These are phyloP conservation scores for Leptodontidium sp. DNA, from an alignment of 2,329 filamentous ascomycete species.

Conservation along the genomic window DNA sequence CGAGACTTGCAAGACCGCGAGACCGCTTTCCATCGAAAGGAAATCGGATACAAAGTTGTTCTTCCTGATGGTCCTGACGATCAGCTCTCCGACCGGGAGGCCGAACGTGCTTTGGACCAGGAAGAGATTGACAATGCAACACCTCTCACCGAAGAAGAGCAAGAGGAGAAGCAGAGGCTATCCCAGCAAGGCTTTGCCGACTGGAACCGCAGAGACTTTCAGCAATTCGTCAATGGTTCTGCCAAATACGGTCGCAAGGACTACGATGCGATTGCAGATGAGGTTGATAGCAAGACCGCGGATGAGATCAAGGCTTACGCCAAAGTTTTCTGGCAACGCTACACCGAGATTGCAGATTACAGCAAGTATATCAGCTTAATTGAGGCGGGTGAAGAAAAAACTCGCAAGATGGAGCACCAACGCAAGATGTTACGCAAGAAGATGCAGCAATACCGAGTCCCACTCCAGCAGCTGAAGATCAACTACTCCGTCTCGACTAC, in stretches of 20 bases:
- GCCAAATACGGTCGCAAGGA: slow-evolving; percentile 90
- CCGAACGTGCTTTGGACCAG: slow-evolving; percentile 87
- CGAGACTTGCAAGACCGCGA: slow-evolving; percentile 94
- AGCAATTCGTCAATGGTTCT: slow-evolving; percentile 96
- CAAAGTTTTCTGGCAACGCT: slow-evolving; percentile 95
- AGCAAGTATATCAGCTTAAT: slow-evolving; percentile 88
- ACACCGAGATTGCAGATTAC: slow-evolving; percentile 89
- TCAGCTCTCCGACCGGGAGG: slow-evolving; percentile 84
- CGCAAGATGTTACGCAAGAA: slow-evolving; percentile 94
- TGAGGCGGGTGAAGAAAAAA: slow-evolving; percentile 90
- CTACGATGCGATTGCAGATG: slow-evolving; percentile 83
- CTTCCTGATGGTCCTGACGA: slow-evolving; percentile 89
- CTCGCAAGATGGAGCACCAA: slow-evolving; percentile 88
- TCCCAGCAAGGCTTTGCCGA: slow-evolving; percentile 87
- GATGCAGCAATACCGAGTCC: slow-evolving; percentile 95
- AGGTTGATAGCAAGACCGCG: slow-evolving; percentile 89
- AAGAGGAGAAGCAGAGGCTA: slow-evolving; percentile 83
- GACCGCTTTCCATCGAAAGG: slow-evolving; percentile 94
- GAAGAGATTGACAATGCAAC: slow-evolving; percentile 92
- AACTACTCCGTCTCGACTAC: slow-evolving; percentile 99
- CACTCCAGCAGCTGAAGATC: slow-evolving; percentile 96
- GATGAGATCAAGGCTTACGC: slow-evolving; percentile 90
- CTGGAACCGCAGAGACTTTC: slow-evolving; percentile 98
- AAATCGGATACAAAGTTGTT: slow-evolving; percentile 94
- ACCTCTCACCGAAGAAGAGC: slow-evolving; percentile 87